Percentiles rank a stretch among this genome's conserved stretches.
Conservation (phyloP, 2,329 filamentous ascomycete species). For the Cladosporium velox region DNA sequence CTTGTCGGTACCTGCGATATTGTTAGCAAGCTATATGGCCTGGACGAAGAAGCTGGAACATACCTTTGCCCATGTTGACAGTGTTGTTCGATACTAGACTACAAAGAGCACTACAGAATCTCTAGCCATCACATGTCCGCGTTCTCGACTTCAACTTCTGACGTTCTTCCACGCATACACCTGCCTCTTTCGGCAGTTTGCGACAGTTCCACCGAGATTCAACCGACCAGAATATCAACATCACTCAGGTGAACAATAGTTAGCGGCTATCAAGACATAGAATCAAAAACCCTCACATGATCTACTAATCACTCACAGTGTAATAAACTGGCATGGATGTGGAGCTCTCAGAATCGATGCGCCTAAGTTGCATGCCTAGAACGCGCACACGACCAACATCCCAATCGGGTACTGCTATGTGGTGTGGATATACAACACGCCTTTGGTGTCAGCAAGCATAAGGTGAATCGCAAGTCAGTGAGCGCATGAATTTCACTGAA, state of each 20-base stretch:
- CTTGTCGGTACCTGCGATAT: conserved; percentile 40
- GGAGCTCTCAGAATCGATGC: background rate
- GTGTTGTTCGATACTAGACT: background rate
- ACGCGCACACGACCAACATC: background rate
- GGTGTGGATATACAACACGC: background rate
- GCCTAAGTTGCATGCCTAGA: background rate
- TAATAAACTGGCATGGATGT: background rate
- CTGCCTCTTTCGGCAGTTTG: conserved; percentile 1
- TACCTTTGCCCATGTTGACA: conserved; percentile 31
- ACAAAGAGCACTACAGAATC: background rate
- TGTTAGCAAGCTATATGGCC: conserved; percentile 21
- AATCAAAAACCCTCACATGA: background rate
- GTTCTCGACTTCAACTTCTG: background rate
- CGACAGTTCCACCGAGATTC: background rate
- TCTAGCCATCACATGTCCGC: background rate
- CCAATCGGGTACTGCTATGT: background rate
- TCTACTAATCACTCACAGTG: background rate
- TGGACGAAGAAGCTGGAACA: background rate
- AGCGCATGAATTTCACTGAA: background rate
- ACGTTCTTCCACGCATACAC: conserved; percentile 5
- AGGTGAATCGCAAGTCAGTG: background rate
- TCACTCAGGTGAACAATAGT: conserved; percentile 16
- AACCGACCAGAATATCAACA: background rate
- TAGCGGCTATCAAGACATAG: background rate
- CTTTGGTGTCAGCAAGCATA: background rate